Evolutionary conservation across 495 filamentous ascomycete species (phyloP), one percentile per base, ranked within the genome.

Genomic region (Neurospora terricola): DNA sequence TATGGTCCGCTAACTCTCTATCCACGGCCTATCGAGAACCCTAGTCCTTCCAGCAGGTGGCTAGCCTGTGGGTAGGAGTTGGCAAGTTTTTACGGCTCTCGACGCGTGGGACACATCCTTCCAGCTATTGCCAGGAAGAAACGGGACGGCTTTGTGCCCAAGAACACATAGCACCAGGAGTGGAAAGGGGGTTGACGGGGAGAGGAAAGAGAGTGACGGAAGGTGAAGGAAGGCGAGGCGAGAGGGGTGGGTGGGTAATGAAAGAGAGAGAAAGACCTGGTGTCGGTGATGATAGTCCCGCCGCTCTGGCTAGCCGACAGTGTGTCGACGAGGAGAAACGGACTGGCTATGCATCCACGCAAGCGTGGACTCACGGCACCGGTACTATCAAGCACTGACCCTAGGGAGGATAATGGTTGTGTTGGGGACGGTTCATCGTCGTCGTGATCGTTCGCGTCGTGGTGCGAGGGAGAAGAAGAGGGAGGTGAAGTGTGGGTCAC

Each of bases 351-450:
- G 27, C 71, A 69, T 66, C 48, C 71, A 72, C 48, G 71, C 54
- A 39, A 68, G 11, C 71, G 59, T 36, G 72, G 69, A 70, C 62
- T 73, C 72, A 70, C 54, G 54, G 54, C 72, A 73, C 72, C 72
- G 72, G 72, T 73, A 73, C 62, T 36, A 73, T 62, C 54, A 62
- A 34, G 54, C 54, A 73, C 72, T 73, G 66, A 73, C 72, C 40
- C 72, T 70, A 8, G 30, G 27, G 18, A 30, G 34, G 59, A 72
- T 5, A 54, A 70, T 70, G 72, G 72, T 43, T 73, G 72, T 38
- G 34, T 73, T 43, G 72, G 7, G 12, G 6, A 9, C 27, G 6
- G 14, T 34, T 62, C 54, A 34, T 34, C 27, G 27, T 34, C 23
- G 54, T 34, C 6, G 54, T 2, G 12, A 9, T 9, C 14, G 0